Evolutionary conservation across 106 monocot species (phyloP).

Genomic region (Hemerocallis citrina): DNA sequence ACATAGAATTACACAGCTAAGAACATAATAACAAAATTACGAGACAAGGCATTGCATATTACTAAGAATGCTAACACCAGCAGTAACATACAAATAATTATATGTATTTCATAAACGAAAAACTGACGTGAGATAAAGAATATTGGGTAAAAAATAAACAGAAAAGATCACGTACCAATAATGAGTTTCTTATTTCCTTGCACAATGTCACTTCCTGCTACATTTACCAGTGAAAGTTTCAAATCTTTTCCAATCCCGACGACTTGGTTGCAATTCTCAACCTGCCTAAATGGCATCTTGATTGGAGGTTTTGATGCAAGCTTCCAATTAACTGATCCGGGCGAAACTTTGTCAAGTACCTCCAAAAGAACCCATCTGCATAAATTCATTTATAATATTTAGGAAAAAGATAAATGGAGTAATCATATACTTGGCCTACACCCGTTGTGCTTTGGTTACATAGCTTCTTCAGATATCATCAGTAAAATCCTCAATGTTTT

Average conservation of each 20-base stretch:
- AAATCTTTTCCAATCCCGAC: conserved; percentile 55
- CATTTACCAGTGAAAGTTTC: conserved; percentile 74
- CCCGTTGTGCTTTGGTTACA: too few relatives aligned
- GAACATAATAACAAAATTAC: too few relatives aligned
- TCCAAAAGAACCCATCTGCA: conserved; percentile 81
- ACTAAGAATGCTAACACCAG: background rate
- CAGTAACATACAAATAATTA: background rate
- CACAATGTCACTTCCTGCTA: conserved; percentile 78
- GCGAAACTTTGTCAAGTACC: conserved; percentile 72
- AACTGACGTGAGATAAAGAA: background rate
- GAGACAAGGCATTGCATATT: background rate
- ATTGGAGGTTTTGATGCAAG: conserved; percentile 74
- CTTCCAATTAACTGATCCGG: conserved; percentile 76
- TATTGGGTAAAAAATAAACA: background rate
- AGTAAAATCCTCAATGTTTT: background rate
- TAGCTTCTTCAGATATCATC: too few relatives aligned
- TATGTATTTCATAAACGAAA: background rate
- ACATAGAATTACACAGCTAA: too few relatives aligned
- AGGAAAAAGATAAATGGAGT: background rate
- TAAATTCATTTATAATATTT: conserved; percentile 1
- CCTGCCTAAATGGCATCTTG: conserved; percentile 74
- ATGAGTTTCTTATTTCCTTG: conserved; percentile 87
- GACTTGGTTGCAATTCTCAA: conserved; percentile 87
- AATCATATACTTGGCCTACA: conserved; percentile 4
- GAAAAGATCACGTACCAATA: conserved; percentile 36